Percentiles rank a stretch among this genome's conserved stretches.
Evolutionary conservation across 2,329 filamentous ascomycete genomes (phyloP).

Genomic region (Chaetomium sp.): DNA sequence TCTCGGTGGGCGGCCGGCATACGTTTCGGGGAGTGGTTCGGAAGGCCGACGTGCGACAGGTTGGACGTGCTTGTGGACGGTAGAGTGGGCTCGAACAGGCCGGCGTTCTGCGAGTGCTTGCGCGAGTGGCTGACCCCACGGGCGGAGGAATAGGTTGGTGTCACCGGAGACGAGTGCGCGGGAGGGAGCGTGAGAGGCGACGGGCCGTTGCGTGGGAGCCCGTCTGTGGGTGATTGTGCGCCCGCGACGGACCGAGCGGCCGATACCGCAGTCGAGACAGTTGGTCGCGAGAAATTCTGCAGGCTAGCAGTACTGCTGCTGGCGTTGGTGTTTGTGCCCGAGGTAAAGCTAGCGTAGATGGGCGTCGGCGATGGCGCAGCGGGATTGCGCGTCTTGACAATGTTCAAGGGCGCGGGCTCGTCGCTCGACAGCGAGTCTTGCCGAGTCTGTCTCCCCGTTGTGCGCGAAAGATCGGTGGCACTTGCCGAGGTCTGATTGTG

Average conservation of each 20-base stretch:
- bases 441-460: conserved; percentile 31
- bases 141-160: conserved; percentile 23
- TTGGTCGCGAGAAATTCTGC: conserved; percentile 55
- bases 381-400: conserved; percentile 41
- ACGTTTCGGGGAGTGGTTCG: conserved; percentile 38
- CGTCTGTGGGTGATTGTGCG: conserved; percentile 26
- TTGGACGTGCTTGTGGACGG: conserved; percentile 55
- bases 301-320: conserved; percentile 40
- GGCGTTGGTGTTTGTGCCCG: conserved; percentile 29
- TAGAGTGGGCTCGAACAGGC: conserved; percentile 68
- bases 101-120: conserved; percentile 67
- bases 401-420: conserved; percentile 36
- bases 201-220: conserved; percentile 27
- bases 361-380: conserved; percentile 35
- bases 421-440: conserved; percentile 43
- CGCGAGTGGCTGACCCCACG: conserved; percentile 44
- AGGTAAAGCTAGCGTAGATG: conserved; percentile 43
- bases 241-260: conserved; percentile 25
- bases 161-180: conserved; percentile 31
- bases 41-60: conserved; percentile 44
- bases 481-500: conserved; percentile 10
- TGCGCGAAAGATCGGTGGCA: conserved; percentile 27
- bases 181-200: conserved; percentile 39
- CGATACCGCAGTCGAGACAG: conserved; percentile 22
- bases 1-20: conserved; percentile 29